Base-by-base conservation (phyloP, 1,139 yeast genomes). In the Groenewaldozyma sp. region DNA sequence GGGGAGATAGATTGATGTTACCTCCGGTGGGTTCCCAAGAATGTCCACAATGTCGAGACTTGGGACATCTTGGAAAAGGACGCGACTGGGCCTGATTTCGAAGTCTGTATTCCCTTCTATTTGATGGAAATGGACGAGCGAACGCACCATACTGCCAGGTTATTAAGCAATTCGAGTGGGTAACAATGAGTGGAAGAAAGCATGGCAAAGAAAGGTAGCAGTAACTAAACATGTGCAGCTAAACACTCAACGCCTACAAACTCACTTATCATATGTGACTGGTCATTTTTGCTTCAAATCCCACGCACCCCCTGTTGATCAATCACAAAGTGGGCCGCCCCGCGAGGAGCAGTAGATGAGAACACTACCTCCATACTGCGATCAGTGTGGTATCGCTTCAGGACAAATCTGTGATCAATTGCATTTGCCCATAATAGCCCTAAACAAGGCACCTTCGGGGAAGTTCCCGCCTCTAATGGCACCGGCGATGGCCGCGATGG, bases 371-470 rank as follows among this genome's bases (percentile, higher is more conserved):
- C 59, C 24, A 68, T 40, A 4, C 53, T 51, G 37, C 74, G 55
- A 39, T 52, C 51, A 9, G 47, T 41, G 24, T 37, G 39, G 13
- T 55, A 10, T 45, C 70, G 62, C 34, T 58, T 59, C 32, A 70
- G 49, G 9, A 67, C 56, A 7, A 69, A 56, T 28, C 73, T 57
- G 26, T 64, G 60, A 28, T 64, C 57, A 13, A 70, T 49, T 38
- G 60, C 60, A 37, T 61, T 64, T 9, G 69, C 62, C 73, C 73
- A 68, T 6, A 61, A 49, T n/a, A 64, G 45, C 2, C 75, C 74
- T 31, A 70, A 51, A 28, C 68, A 63, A 2, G 74, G 71, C 5
- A 61, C 53, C 36, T 61, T 58, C 6, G 46, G 44, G 29, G 39
- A 43, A 24, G 20, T 38, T n/a, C 24, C 24, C 19, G 36, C 31